Conservation (phyloP, 2,329 filamentous ascomycete genomes). For the Dactylellina cionopaga region DNA sequence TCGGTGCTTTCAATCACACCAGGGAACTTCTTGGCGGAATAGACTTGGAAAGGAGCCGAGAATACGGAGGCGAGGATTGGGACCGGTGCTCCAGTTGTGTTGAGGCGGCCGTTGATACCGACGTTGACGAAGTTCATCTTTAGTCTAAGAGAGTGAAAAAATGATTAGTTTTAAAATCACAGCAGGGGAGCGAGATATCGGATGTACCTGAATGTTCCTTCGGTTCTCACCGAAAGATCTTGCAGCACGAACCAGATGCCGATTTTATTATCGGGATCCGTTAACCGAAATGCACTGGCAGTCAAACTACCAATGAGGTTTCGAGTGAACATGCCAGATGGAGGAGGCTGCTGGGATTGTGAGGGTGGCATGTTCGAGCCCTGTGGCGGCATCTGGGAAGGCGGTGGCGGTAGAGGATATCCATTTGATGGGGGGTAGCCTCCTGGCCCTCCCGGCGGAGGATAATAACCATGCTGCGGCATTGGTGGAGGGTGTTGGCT, state of each 20-base stretch:
- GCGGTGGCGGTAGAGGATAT: conserved; percentile 49
- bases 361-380: conserved; percentile 54
- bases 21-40: conserved; percentile 96
- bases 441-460: conserved; percentile 24
- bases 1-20: conserved; percentile 94
- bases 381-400: conserved; percentile 46
- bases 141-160: conserved; percentile 62
- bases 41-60: conserved; percentile 90
- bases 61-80: conserved; percentile 86
- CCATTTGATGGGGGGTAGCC: conserved; percentile 50
- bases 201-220: conserved; percentile 83
- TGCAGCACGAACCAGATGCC: conserved; percentile 98
- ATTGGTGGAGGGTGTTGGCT: conserved; percentile 54
- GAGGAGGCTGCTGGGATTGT: conserved; percentile 60
- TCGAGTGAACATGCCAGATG: conserved; percentile 87
- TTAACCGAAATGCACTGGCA: conserved; percentile 85
- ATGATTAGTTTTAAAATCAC: conserved; percentile 13
- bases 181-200: not conserved
- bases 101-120: conserved; percentile 69
- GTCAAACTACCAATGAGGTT: conserved; percentile 93
- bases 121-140: conserved; percentile 87
- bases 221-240: conserved; percentile 91
- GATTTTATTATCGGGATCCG: conserved; percentile 79
- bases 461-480: conserved; percentile 52
- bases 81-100: conserved; percentile 72